Evolutionary conservation across 331 rosid species (phyloP).

Genomic region (Rhamnella rubrinervis): DNA sequence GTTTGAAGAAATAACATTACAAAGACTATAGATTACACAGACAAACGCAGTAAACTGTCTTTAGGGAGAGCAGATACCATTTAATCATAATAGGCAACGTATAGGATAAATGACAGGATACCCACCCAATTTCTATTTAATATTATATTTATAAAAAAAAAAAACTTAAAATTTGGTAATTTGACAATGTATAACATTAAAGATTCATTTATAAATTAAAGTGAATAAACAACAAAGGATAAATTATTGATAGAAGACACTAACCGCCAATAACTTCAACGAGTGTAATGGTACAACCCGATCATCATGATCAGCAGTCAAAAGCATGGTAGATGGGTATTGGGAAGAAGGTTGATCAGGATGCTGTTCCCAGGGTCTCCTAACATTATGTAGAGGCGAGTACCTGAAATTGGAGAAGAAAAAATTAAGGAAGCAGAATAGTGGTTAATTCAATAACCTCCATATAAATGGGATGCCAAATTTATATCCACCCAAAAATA

Average conservation of each 20-base stretch:
- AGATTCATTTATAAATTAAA: too few species aligned
- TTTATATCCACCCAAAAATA: too few species aligned
- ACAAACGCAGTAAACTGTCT: too few species aligned
- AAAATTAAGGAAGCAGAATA: constrained; percentile 3
- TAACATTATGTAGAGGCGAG: constrained; percentile 93
- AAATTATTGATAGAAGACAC: constrained; percentile 26
- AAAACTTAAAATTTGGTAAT: too few species aligned
- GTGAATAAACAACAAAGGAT: neutral
- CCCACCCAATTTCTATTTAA: too few species aligned
- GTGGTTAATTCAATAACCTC: neutral
- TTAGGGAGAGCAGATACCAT: too few species aligned
- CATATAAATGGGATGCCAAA: too few species aligned
- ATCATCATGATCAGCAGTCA: constrained; percentile 99
- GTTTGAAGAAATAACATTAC: neutral
- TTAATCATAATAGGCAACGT: too few species aligned
- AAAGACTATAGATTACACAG: too few species aligned
- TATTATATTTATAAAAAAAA: too few species aligned
- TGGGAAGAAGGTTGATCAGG: constrained; percentile 44
- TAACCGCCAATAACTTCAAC: constrained; percentile 81
- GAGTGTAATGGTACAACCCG: constrained; percentile 95
- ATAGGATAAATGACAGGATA: too few species aligned
- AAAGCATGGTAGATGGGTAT: constrained; percentile 84
- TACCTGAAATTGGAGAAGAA: constrained; percentile 51
- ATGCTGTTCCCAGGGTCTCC: constrained; percentile 83
- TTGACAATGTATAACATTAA: too few species aligned